phyloP scores from a whole-genome alignment of 495 filamentous ascomycete species.

The Halenospora varia region DNA sequence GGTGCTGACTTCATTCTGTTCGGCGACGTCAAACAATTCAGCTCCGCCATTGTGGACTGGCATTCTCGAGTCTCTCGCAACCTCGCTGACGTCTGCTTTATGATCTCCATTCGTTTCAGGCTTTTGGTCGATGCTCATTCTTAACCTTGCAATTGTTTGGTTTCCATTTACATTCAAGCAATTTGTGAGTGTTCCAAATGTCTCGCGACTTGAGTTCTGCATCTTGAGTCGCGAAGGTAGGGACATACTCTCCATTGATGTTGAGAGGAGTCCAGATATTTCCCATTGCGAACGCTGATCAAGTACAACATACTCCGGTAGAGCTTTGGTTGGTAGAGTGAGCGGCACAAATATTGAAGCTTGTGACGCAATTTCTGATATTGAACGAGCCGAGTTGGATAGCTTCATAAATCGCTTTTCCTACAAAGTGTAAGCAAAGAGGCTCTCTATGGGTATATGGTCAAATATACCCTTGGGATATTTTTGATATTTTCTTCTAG shows the following conservation, averaged over 20 bases:
- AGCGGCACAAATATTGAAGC: constrained; percentile 80
- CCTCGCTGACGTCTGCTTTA: too few relatives aligned
- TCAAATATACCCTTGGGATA: constrained; percentile 47
- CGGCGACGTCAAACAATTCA: constrained; percentile 8
- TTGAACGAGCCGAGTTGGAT: constrained; percentile 65
- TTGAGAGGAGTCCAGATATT: constrained; percentile 68
- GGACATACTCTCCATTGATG: constrained; percentile 75
- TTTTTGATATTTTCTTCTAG: constrained; percentile 56
- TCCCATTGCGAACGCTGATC: constrained; percentile 75
- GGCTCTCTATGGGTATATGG: not conserved
- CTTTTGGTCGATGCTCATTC: constrained; percentile 41
- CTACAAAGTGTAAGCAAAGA: constrained; percentile 26
- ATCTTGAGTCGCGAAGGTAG: constrained; percentile 70
- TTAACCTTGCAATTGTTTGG: constrained; percentile 74
- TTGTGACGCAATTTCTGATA: constrained; percentile 62
- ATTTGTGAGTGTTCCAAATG: constrained; percentile 61
- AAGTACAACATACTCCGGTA: constrained; percentile 59
- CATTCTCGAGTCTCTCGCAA: constrained; percentile 14
- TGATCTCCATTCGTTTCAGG: constrained; percentile 19
- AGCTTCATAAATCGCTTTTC: constrained; percentile 51
- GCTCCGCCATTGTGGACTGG: constrained; percentile 21
- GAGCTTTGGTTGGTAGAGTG: constrained; percentile 48
- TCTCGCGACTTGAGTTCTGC: constrained; percentile 40
- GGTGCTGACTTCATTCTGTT: constrained; percentile 30
- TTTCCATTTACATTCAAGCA: constrained; percentile 72